These are phyloP conservation scores for Sextonia rubra DNA, from an alignment of 164 flowering plant species.

Conservation along the genomic window DNA sequence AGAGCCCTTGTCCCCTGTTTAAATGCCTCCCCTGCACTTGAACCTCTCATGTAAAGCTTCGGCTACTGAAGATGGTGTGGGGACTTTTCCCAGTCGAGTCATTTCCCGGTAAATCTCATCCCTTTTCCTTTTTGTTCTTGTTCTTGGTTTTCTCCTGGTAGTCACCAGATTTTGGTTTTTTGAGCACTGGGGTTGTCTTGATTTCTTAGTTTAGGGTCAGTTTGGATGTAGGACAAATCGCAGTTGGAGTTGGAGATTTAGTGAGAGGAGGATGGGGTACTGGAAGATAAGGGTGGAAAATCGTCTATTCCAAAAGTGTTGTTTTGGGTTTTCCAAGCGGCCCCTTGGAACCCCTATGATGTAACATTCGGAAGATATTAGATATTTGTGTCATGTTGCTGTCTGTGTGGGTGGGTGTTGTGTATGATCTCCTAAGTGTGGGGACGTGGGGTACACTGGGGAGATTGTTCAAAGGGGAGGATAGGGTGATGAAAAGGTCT, in stretches of 20 bases:
- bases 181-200: background rate
- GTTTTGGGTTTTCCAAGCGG: too few relatives aligned
- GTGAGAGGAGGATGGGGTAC: background rate
- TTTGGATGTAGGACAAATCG: background rate
- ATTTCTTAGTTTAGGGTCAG: background rate
- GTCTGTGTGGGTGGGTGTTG: too few relatives aligned
- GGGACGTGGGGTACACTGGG: too few relatives aligned
- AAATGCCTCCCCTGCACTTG: too few relatives aligned
- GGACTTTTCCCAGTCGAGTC: constrained; percentile 23
- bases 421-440: too few relatives aligned
- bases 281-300: background rate
- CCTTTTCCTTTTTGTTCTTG: background rate
- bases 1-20: too few relatives aligned
- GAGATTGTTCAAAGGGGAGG: too few relatives aligned
- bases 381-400: too few relatives aligned
- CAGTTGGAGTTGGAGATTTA: background rate
- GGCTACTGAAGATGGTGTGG: constrained; percentile 24
- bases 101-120: constrained; percentile 14
- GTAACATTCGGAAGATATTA: too few relatives aligned
- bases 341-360: too few relatives aligned
- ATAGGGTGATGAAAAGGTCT: too few relatives aligned
- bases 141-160: background rate
- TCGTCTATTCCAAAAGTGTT: background rate
- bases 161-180: background rate
- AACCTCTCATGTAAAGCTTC: too few relatives aligned